These are phyloP conservation scores for Colletotrichum sp. DNA, from an alignment of 2,329 filamentous ascomycete species.

Conservation along the genomic window DNA sequence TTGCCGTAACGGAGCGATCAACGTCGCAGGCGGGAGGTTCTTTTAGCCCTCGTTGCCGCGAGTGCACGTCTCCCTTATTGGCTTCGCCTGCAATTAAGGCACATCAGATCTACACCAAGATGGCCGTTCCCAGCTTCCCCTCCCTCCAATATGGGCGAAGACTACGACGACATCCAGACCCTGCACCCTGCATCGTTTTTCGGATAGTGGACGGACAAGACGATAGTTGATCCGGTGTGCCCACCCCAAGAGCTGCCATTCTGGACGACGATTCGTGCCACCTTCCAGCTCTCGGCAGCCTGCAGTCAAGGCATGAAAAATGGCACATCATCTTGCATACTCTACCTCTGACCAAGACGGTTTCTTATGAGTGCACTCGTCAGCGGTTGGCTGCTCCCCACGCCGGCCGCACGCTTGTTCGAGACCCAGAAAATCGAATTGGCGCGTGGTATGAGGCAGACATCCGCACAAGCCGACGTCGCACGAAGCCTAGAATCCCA, in stretches of 20 bases:
- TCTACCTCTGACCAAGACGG: neutral
- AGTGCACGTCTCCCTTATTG: conserved; percentile 8
- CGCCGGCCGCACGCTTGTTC: neutral
- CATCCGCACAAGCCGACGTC: conserved; percentile 2
- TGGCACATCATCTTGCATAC: conserved; percentile 23
- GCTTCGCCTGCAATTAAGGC: conserved; percentile 6
- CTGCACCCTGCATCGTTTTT: neutral
- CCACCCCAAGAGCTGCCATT: conserved; percentile 8
- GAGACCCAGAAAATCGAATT: neutral
- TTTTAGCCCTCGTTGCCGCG: conserved; percentile 16
- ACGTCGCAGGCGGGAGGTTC: conserved; percentile 9
- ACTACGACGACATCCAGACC: conserved; percentile 4
- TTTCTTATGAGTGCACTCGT: neutral
- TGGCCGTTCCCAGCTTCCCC: conserved; percentile 1
- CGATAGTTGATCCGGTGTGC: conserved; percentile 7
- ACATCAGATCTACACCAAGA: conserved; percentile 12
- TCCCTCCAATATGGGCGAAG: neutral
- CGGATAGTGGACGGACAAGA: neutral
- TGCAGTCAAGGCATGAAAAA: conserved; percentile 26
- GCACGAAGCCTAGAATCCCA: neutral
- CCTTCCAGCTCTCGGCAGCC: conserved; percentile 10
- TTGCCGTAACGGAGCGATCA: neutral
- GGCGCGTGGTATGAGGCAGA: conserved; percentile 4
- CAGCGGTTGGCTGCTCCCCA: neutral
- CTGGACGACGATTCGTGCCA: conserved; percentile 17